Evolutionary conservation across 768 basidiomycete species (phyloP).

Genomic region (Suillus luteus): DNA sequence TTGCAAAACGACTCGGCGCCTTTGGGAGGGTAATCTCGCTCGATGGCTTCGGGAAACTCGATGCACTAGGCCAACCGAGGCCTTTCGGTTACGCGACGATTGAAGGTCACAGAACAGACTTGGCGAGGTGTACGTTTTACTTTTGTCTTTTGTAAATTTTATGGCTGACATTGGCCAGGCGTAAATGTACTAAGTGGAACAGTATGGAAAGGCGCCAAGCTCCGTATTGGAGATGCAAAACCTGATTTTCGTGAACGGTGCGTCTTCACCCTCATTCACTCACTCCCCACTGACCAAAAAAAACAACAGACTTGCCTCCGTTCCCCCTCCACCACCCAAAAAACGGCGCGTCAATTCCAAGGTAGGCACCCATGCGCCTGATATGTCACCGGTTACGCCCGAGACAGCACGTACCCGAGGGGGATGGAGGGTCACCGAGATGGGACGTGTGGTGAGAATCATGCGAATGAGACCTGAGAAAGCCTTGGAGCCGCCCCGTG

Average conservation of each 20-base stretch:
- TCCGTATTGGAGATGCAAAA: constrained; percentile 83
- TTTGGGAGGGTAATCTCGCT: constrained; percentile 72
- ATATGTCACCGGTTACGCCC: constrained; percentile 66
- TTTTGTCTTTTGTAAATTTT: not conserved
- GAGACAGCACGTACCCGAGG: constrained; percentile 51
- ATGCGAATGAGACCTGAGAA: constrained; percentile 69
- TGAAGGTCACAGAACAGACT: constrained; percentile 56
- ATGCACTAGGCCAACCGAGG: constrained; percentile 65
- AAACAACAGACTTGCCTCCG: constrained; percentile 15
- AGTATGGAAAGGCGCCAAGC: constrained; percentile 85
- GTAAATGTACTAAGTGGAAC: constrained; percentile 77
- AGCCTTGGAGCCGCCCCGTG: constrained; percentile 45
- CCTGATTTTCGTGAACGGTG: constrained; percentile 71
- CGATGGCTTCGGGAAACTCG: constrained; percentile 66
- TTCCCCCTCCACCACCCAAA: constrained; percentile 35
- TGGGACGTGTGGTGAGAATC: constrained; percentile 65
- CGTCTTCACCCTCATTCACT: not conserved
- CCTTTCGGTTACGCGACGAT: constrained; percentile 78
- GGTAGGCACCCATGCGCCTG: constrained; percentile 49
- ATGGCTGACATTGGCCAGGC: constrained; percentile 42
- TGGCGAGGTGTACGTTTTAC: constrained; percentile 61
- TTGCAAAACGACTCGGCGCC: constrained; percentile 55
- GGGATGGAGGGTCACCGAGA: constrained; percentile 72
- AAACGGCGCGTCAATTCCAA: constrained; percentile 43
- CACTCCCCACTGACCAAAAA: not conserved